Evolutionary conservation across 331 rosid species (phyloP).

Genomic region (Stylosanthes scabra): DNA sequence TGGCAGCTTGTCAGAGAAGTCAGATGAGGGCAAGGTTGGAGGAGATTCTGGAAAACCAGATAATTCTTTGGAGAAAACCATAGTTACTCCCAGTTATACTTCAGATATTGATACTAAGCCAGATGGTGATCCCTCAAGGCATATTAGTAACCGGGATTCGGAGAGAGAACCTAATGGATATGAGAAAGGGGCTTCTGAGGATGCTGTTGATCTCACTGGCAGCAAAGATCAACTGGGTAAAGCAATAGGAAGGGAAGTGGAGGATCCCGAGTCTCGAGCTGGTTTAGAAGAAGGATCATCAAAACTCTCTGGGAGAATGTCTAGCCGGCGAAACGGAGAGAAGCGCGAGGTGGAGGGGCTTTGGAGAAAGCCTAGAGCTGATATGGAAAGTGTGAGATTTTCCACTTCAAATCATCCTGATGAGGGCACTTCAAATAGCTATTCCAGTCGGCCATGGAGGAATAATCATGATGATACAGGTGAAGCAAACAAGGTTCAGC

Average conservation of each 20-base stretch:
- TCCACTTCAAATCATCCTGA: conserved; percentile 59
- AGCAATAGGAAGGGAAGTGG: conserved; percentile 54
- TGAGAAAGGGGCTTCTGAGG: conserved; percentile 45
- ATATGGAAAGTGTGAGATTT: conserved; percentile 68
- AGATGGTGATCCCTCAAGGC: conserved; percentile 46
- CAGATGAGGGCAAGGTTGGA: conserved; percentile 65
- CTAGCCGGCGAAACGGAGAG: conserved; percentile 59
- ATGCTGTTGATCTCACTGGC: conserved; percentile 39
- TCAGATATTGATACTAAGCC: conserved; percentile 58
- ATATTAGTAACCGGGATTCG: conserved; percentile 42
- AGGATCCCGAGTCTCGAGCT: conserved; percentile 45
- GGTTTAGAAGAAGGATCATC: conserved; percentile 36
- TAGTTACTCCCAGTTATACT: conserved; percentile 50
- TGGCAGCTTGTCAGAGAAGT: conserved; percentile 65
- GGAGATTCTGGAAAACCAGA: conserved; percentile 61
- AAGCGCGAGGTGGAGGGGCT: conserved; percentile 52
- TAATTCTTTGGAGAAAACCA: conserved; percentile 57
- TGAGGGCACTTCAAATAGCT: conserved; percentile 69
- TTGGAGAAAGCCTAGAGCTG: conserved; percentile 50
- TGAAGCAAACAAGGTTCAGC: conserved; percentile 58
- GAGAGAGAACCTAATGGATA: conserved; percentile 47
- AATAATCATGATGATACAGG: conserved; percentile 41
- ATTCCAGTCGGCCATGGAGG: conserved; percentile 47
- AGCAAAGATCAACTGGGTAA: conserved; percentile 41
- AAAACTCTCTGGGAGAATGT: conserved; percentile 54